Conservation (phyloP, 208 protist genomes). For the Acanthamoeba royreba region DNA sequence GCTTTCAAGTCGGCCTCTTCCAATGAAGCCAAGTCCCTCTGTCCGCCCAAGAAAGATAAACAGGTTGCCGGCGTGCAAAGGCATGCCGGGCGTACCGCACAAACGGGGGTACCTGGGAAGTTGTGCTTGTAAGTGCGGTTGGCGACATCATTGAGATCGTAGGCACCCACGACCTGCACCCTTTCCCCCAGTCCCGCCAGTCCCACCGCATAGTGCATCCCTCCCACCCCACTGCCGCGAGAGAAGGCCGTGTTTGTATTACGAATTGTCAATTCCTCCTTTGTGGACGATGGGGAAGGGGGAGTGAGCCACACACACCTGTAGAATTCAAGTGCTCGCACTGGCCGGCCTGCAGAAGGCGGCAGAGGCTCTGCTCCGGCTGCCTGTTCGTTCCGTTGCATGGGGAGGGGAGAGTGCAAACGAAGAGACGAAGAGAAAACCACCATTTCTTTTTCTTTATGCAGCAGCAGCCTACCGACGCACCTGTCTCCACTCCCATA, state of each 20-base stretch:
- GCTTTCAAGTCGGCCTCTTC: neutral
- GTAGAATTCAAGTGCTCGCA: neutral
- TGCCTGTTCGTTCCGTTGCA: neutral
- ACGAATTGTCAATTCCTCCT: too few species aligned
- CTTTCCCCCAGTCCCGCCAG: neutral
- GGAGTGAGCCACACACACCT: too few species aligned
- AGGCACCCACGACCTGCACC: neutral
- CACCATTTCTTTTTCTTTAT: too few species aligned
- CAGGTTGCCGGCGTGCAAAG: neutral
- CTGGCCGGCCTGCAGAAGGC: neutral
- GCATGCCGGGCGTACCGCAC: neutral
- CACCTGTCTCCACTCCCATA: neutral
- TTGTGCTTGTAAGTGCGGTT: constrained; percentile 2
- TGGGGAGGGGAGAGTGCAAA: too few species aligned
- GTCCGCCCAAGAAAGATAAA: neutral
- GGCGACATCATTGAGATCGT: neutral
- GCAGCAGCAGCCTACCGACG: neutral
- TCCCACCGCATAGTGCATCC: neutral
- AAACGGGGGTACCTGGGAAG: neutral
- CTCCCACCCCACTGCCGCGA: neutral
- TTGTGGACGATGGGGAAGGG: too few species aligned
- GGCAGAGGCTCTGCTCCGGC: neutral
- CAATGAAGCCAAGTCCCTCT: neutral
- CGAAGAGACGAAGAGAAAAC: too few species aligned
- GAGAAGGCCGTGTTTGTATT: too few species aligned